Evolutionary conservation across 352 stramenopile species (phyloP).

Genomic region (Globisporangium heterothallicum): DNA sequence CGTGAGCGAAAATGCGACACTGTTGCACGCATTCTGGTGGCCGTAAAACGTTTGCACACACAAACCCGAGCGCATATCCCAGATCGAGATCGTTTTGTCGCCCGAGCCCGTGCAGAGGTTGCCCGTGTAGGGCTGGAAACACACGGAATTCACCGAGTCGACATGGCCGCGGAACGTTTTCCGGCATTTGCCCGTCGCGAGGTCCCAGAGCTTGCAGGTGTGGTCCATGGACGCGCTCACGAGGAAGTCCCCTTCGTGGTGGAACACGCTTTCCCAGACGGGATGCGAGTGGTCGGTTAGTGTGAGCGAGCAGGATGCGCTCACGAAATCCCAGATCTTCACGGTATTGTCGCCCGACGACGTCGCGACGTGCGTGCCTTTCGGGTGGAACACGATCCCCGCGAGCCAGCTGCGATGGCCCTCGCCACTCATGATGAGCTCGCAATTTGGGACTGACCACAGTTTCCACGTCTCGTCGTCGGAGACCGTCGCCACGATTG

Average conservation of each 20-base stretch:
- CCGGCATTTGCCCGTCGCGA: conserved; percentile 83
- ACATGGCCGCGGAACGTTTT: conserved; percentile 93
- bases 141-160: conserved; percentile 91
- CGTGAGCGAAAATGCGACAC: conserved; percentile 77
- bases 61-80: conserved; percentile 90
- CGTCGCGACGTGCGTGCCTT: conserved; percentile 89
- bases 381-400: conserved; percentile 88
- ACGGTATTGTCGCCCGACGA: conserved; percentile 91
- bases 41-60: conserved; percentile 94
- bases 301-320: conserved; percentile 84
- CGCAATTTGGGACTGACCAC: conserved; percentile 89
- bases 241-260: conserved; percentile 92
- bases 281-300: conserved; percentile 91
- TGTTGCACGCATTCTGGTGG: conserved; percentile 93
- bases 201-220: conserved; percentile 92
- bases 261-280: conserved; percentile 91
- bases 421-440: conserved; percentile 94
- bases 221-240: conserved; percentile 92
- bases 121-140: conserved; percentile 91
- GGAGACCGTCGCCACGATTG: conserved; percentile 88
- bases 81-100: conserved; percentile 95
- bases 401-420: conserved; percentile 90
- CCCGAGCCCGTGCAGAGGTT: conserved; percentile 92
- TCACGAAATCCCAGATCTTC: conserved; percentile 94
- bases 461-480: conserved; percentile 95